Percentiles rank a stretch among this genome's conserved stretches.
Conservation (phyloP, 2,329 filamentous ascomycete species). For the Chrysoporthe deuterocubensis region DNA sequence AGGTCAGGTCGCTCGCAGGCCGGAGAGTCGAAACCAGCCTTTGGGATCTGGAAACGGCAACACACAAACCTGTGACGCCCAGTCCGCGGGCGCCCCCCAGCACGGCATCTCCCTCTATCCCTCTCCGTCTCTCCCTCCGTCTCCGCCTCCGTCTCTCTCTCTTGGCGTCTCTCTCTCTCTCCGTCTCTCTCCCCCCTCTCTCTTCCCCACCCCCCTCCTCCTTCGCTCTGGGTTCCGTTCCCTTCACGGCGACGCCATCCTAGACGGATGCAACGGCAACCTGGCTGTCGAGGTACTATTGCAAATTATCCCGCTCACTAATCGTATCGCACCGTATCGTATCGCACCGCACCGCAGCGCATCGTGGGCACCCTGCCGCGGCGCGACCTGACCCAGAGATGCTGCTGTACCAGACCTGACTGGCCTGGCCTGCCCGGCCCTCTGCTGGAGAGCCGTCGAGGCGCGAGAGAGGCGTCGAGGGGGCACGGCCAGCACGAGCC, state of each 20-base stretch:
- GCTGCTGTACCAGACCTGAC: too few species aligned
- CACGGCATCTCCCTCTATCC: background rate
- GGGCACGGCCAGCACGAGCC: too few species aligned
- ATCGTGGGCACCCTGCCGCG: background rate
- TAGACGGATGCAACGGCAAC: conserved; percentile 4
- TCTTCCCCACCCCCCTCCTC: too few species aligned
- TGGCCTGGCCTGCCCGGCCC: too few species aligned
- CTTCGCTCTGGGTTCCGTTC: conserved; percentile 3
- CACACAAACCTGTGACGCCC: conserved; percentile 5
- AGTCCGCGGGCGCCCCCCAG: background rate
- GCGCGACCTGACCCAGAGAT: too few species aligned
- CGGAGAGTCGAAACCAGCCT: too few species aligned
- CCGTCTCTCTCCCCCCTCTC: background rate
- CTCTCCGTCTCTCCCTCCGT: too few species aligned
- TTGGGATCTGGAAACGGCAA: background rate
- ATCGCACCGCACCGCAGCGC: background rate
- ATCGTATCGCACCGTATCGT: background rate
- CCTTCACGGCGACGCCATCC: background rate
- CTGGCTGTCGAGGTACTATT: background rate
- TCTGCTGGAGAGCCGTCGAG: too few species aligned
- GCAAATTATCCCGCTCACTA: background rate
- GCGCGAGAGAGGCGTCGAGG: too few species aligned
- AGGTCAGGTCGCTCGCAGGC: background rate
- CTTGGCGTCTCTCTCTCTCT: background rate
- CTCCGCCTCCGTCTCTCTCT: too few species aligned